A percentile compares a stretch with the other conserved stretches of the same genome.
These are phyloP conservation scores for Populus davidiana DNA, from an alignment of 345 rosid genomes.

Conservation along the genomic window DNA sequence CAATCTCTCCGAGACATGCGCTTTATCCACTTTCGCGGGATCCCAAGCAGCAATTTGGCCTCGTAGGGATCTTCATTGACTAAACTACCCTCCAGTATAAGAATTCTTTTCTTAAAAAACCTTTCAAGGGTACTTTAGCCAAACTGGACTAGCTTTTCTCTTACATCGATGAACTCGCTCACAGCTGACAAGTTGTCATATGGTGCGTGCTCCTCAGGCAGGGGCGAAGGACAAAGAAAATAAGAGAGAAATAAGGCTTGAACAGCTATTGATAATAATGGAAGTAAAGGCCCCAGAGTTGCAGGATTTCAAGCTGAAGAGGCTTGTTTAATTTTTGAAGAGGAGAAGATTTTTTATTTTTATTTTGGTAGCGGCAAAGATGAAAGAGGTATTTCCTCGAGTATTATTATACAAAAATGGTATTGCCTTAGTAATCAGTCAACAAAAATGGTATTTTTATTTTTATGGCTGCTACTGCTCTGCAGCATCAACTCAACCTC, in stretches of 20 bases:
- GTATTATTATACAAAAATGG: no score
- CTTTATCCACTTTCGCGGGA: conserved; percentile 9
- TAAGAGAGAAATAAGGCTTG: no score
- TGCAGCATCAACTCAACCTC: not conserved
- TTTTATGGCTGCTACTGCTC: not conserved
- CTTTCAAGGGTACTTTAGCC: not conserved
- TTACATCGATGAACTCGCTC: not conserved
- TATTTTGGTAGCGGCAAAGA: no score
- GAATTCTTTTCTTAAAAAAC: conserved; percentile 3
- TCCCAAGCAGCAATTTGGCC: not conserved
- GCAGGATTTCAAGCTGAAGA: no score
- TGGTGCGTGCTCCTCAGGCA: not conserved
- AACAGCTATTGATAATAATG: no score
- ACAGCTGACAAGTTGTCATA: not conserved
- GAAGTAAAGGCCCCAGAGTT: no score
- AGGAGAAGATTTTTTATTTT: no score
- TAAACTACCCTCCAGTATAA: not conserved
- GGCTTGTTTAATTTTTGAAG: no score
- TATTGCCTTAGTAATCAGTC: no score
- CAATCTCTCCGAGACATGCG: conserved; percentile 36
- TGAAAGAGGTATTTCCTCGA: no score
- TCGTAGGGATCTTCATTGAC: not conserved
- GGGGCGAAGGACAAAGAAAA: not conserved
- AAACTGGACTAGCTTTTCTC: not conserved
- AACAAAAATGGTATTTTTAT: no score